Conservation (phyloP, 2,329 filamentous ascomycete genomes). For the Colletotrichum ledebouriae region DNA sequence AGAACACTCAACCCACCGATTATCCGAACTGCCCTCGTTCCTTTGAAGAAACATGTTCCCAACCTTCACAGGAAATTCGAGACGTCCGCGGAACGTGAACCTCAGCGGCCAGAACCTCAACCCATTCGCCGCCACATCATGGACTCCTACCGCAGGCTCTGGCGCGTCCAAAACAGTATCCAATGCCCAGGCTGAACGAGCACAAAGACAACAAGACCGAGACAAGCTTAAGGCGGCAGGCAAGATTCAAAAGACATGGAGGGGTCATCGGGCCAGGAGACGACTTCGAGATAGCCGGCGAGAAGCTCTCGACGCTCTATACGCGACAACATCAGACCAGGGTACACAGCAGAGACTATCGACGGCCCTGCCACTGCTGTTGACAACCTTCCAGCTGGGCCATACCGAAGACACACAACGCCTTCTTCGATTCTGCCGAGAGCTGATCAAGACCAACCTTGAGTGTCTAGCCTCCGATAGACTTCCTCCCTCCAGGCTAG, state of each 20-base stretch:
- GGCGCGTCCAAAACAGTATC: slow-evolving; percentile 83
- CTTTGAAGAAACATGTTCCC: slow-evolving; percentile 77
- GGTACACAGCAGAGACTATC: slow-evolving; percentile 54
- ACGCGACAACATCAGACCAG: slow-evolving; percentile 54
- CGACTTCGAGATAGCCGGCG: slow-evolving; percentile 70
- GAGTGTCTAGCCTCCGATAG: slow-evolving; percentile 51
- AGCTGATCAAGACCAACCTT: slow-evolving; percentile 55
- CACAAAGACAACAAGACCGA: slow-evolving; percentile 83
- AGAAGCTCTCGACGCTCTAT: slow-evolving; percentile 72
- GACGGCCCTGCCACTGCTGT: slow-evolving; percentile 61
- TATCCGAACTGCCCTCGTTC: slow-evolving; percentile 8
- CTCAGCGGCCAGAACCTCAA: slow-evolving; percentile 87
- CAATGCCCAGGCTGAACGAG: slow-evolving; percentile 88
- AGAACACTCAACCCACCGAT: background rate
- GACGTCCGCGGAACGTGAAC: slow-evolving; percentile 91
- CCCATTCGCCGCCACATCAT: slow-evolving; percentile 78
- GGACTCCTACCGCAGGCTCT: slow-evolving; percentile 68
- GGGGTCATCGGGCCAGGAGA: slow-evolving; percentile 77
- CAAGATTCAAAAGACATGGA: slow-evolving; percentile 84
- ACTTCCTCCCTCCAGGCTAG: slow-evolving; percentile 50
- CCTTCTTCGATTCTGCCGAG: slow-evolving; percentile 60
- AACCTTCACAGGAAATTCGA: slow-evolving; percentile 89
- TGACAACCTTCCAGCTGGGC: slow-evolving; percentile 62
- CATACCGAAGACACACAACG: slow-evolving; percentile 62
- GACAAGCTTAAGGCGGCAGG: slow-evolving; percentile 80